phyloP scores from a whole-genome alignment of 305 asterid species.

The Ajuga reptans region DNA sequence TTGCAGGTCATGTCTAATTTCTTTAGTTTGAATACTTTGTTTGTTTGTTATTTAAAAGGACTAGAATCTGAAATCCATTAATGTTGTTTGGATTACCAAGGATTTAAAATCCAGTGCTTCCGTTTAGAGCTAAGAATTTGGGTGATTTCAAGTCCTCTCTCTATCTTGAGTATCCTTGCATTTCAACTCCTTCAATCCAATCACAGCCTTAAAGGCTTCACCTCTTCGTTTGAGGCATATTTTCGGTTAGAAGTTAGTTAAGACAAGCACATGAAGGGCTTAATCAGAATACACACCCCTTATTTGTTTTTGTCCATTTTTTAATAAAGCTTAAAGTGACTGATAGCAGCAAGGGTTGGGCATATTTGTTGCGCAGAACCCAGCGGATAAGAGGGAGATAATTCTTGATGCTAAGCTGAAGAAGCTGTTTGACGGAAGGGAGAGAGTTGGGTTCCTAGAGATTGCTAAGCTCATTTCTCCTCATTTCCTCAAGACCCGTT shows the following conservation, averaged over 20 bases:
- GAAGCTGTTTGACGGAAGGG: slow-evolving; percentile 43
- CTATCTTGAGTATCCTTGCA: too few relatives aligned
- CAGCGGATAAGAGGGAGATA: slow-evolving; percentile 43
- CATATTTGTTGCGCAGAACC: slow-evolving; percentile 37
- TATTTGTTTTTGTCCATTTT: not conserved
- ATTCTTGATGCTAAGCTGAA: slow-evolving; percentile 48
- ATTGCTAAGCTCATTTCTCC: slow-evolving; percentile 43
- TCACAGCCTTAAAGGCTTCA: too few relatives aligned
- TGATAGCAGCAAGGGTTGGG: not conserved
- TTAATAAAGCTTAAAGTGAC: not conserved
- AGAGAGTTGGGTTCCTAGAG: slow-evolving; percentile 46
- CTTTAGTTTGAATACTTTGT: not conserved
- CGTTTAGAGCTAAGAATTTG: too few relatives aligned
- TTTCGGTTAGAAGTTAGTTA: too few relatives aligned
- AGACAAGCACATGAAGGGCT: too few relatives aligned
- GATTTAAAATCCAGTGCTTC: too few relatives aligned
- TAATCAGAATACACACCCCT: not conserved
- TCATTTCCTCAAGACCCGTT: slow-evolving; percentile 38
- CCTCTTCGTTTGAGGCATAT: too few relatives aligned
- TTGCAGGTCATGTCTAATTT: not conserved
- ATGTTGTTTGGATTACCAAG: too few relatives aligned
- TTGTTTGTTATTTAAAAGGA: not conserved
- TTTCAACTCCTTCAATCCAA: too few relatives aligned
- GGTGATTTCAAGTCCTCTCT: too few relatives aligned
- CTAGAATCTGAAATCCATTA: too few relatives aligned